Percentiles rank a stretch among this genome's conserved stretches.
These are phyloP conservation scores for Acanthamoeba royreba DNA, from an alignment of 208 protist species.

Conservation along the genomic window DNA sequence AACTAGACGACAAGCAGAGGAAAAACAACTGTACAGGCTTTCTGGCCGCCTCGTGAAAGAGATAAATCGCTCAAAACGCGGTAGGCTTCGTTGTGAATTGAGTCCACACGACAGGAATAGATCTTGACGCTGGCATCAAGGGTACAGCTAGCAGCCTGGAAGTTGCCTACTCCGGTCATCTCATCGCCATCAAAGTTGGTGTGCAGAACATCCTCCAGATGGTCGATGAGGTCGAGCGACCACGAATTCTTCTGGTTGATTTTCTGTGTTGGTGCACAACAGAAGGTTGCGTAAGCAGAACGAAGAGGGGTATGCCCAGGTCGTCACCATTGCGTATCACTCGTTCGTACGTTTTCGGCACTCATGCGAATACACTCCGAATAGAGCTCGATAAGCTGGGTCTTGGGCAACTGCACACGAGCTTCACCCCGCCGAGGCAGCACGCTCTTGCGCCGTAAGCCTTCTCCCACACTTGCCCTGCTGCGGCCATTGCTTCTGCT, in stretches of 20 bases:
- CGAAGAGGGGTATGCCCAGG: no score
- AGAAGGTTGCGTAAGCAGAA: no score
- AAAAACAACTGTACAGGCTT: not conserved
- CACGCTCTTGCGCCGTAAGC: not conserved
- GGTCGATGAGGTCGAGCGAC: constrained; percentile 82
- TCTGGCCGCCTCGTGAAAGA: not conserved
- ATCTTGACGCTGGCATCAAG: constrained; percentile 85
- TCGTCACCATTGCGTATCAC: no score
- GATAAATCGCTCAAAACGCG: constrained; percentile 74
- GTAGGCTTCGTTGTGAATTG: constrained; percentile 79
- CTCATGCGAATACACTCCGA: constrained; percentile 70
- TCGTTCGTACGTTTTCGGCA: constrained; percentile 75
- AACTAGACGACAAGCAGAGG: not conserved
- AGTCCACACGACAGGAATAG: constrained; percentile 84
- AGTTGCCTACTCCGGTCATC: constrained; percentile 67
- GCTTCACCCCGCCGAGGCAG: not conserved
- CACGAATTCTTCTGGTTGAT: constrained; percentile 86
- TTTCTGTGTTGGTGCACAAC: constrained; percentile 67
- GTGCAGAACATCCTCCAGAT: constrained; percentile 77
- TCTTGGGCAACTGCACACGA: not conserved
- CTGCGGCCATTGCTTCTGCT: no score
- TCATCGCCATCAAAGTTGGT: constrained; percentile 6
- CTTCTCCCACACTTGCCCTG: no score
- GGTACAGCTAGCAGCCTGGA: constrained; percentile 79
- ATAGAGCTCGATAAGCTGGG: constrained; percentile 71